These are phyloP conservation scores for Yarrowia sp. DNA, from an alignment of 805 yeast genomes.

Conservation along the genomic window DNA sequence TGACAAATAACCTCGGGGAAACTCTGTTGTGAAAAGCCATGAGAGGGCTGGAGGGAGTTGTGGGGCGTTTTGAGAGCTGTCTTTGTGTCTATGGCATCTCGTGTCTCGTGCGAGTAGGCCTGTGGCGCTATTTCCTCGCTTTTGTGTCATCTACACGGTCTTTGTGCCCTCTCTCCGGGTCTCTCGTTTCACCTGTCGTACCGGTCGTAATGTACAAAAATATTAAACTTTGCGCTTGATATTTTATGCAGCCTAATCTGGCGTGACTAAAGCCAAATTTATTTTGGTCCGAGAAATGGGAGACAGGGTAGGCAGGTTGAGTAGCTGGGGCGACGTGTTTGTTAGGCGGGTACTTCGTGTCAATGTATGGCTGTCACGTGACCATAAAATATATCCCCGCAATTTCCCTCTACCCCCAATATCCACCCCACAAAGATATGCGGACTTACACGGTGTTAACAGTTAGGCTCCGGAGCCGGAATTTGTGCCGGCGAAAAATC, in stretches of 20 bases:
- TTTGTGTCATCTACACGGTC: neutral
- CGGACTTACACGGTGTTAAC: neutral
- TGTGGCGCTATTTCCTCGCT: neutral
- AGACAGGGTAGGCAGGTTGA: neutral
- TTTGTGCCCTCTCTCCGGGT: neutral
- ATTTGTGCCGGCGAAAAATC: neutral
- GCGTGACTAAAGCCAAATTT: neutral
- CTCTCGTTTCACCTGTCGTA: neutral
- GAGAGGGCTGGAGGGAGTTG: neutral
- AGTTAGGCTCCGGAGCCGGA: conserved; percentile 1
- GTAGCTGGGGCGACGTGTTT: neutral
- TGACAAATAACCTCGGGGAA: neutral
- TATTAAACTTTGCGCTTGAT: neutral
- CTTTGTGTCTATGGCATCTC: no score
- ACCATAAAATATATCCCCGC: no score
- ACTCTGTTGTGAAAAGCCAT: no score
- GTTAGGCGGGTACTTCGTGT: neutral
- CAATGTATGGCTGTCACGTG: neutral
- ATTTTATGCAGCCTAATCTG: conserved; percentile 22
- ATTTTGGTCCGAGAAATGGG: neutral
- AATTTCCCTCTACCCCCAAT: no score
- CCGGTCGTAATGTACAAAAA: neutral
- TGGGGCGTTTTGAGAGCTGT: neutral
- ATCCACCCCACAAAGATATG: no score
- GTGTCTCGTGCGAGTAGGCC: no score